phyloP scores from a whole-genome alignment of 2,329 filamentous ascomycete genomes.

The Pseudonectria buxi region DNA sequence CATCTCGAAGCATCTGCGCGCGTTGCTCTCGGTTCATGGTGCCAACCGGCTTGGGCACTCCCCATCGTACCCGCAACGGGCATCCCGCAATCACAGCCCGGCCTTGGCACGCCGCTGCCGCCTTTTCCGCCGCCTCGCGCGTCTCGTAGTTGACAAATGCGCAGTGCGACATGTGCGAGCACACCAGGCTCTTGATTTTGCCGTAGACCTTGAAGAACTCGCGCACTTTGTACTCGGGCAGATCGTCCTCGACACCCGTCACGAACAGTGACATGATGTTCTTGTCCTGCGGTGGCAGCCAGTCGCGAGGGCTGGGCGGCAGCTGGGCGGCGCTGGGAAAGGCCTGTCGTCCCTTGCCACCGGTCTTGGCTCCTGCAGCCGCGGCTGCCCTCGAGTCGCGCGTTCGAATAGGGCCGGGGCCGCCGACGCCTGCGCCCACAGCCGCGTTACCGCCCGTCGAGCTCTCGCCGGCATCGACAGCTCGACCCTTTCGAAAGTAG shows the following conservation, averaged over 20 bases:
- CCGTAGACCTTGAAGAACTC: slow-evolving; percentile 86
- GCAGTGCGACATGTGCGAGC: slow-evolving; percentile 94
- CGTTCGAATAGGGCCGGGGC: slow-evolving; percentile 72
- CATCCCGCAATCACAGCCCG: slow-evolving; percentile 86
- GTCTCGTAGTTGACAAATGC: slow-evolving; percentile 94
- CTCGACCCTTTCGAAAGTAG: slow-evolving; percentile 83
- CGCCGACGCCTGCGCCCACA: slow-evolving; percentile 52
- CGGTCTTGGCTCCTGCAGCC: slow-evolving; percentile 42
- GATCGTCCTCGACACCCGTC: slow-evolving; percentile 90
- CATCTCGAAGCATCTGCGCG: slow-evolving; percentile 73
- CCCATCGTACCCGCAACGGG: slow-evolving; percentile 85
- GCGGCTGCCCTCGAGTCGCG: slow-evolving; percentile 52
- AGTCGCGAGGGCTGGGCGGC: slow-evolving; percentile 78
- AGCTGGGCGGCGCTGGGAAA: slow-evolving; percentile 68
- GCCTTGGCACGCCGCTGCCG: slow-evolving; percentile 78
- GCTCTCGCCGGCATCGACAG: slow-evolving; percentile 50
- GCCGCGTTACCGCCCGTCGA: slow-evolving; percentile 39
- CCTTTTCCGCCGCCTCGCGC: slow-evolving; percentile 76
- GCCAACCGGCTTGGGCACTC: slow-evolving; percentile 83
- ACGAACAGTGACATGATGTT: slow-evolving; percentile 92
- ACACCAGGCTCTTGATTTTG: slow-evolving; percentile 85
- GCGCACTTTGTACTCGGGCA: slow-evolving; percentile 86
- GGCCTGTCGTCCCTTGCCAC: slow-evolving; percentile 41
- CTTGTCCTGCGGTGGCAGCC: slow-evolving; percentile 72
- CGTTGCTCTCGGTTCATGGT: slow-evolving; percentile 85